Conservation (phyloP, 345 rosid species). For the Psidium guajava region DNA sequence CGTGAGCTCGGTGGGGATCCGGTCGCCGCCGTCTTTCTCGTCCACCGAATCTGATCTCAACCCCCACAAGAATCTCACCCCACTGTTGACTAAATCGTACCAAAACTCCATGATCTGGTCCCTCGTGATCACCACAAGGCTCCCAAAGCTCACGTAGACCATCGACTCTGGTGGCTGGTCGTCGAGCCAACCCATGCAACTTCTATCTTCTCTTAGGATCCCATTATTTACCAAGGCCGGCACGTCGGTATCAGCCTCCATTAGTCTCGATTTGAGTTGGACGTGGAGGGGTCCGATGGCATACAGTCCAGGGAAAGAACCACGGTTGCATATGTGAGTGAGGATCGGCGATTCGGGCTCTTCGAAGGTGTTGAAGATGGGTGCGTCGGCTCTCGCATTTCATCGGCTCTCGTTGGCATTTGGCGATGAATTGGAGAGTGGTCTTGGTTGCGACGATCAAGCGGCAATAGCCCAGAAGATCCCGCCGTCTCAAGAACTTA, state of each 20-base stretch:
- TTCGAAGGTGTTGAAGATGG: conserved; percentile 37
- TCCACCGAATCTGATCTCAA: neutral
- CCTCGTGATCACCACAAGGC: neutral
- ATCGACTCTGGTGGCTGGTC: neutral
- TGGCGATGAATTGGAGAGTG: neutral
- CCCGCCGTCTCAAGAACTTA: conserved; percentile 14
- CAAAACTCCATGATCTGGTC: conserved; percentile 10
- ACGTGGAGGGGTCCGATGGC: neutral
- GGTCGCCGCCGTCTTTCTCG: neutral
- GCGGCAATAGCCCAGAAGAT: conserved; percentile 27
- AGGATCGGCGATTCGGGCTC: conserved; percentile 20
- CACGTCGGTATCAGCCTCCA: neutral
- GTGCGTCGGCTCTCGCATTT: conserved; percentile 4
- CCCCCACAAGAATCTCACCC: conserved; percentile 11
- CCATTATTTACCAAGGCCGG: neutral
- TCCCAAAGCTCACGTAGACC: conserved; percentile 10
- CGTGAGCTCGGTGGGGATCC: neutral
- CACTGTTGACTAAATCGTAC: conserved; percentile 7
- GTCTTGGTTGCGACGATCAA: neutral
- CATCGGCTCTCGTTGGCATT: neutral
- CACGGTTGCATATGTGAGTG: neutral
- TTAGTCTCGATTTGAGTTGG: neutral
- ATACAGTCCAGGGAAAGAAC: neutral
- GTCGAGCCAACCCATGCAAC: conserved; percentile 12
- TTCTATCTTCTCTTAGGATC: neutral